Base-by-base conservation (phyloP, 768 basidiomycete species). In the Leccinum fibrillosum region DNA sequence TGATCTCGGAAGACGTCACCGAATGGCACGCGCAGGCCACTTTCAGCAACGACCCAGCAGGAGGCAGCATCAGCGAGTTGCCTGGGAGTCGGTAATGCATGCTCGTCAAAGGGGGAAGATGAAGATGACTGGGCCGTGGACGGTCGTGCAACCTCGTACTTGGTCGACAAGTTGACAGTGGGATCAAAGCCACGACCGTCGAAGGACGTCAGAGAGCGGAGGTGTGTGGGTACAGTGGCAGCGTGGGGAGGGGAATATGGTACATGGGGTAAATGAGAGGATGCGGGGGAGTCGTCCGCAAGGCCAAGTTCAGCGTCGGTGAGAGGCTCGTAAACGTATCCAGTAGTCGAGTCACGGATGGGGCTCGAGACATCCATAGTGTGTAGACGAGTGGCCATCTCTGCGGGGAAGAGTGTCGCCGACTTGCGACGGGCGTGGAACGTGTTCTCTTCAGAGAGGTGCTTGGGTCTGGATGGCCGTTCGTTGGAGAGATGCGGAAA, bases 1-100 rank as follows among this genome's bases (percentile, higher is more conserved):
- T 77, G 76, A 11, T 77, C 69, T 49, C 66, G 77, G 65, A 88
- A 86, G 42, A 96, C 71, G 23, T 86, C 81, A 0, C 89, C 87
- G 60, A 95, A 93, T 35, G 73, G 76, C 54, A 89, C 76, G 9
- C 82, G 78, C 9, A 83, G 64, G 3, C 92, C 93, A 13, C 82
- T 82, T 59, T 88, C 84, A 42, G 84, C 81, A 45, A 89, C 78
- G 57, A 96, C 82, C 19, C 80, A 75, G 30, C 89, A 76, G 15
- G 81, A 71, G 1, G 86, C 82, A 3, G 88, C 93, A 21, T 78
- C 78, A 4, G 77, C 73, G 56, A 94, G 77, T 64, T 89, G 83
- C 10, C 76, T 72, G 5, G 71, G 61, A 0, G 82, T 83, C 1
- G 90, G 89, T 3, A 78, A 67, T 4, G 74, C 74, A 67, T 80